Evolutionary conservation across 208 protist genomes (phyloP), one percentile per base, ranked within the genome.

Genomic region (Trypanosoma vivax): DNA sequence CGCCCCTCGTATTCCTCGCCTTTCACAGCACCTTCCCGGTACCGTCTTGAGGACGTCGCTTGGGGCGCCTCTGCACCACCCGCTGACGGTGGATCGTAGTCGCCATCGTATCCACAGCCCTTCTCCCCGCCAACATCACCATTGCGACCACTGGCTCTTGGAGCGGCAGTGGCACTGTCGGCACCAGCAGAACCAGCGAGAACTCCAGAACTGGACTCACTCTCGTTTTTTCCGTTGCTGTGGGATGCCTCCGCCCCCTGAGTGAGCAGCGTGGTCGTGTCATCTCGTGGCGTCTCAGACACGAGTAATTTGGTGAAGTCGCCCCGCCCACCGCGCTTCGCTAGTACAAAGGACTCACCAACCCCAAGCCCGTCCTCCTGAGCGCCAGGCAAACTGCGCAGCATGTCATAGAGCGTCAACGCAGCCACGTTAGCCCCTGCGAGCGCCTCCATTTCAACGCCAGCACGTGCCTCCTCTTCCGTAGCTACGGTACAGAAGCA

Each of bases 401-500:
- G 62, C 86, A 93, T 93, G 63, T 93, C 86, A 65, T 93, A 93
- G 5, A 93, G 55, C 3, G 88, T 96, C 6, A 97, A 56, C 34
- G 77, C 80, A 13, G 94, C 83, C 24, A 97, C 71, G 3, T 68
- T 86, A 2, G 90, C 91, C 7, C 90, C 95, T 0, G 91, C 96
- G n/a, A 98, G 59, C 13, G 95, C 94, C 71, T 97, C 95, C 93
- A 97, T 97, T 74, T 98, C 96, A n/a, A 97, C 94, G 2, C 95
- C 92, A 0, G 87, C 88, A 43, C 39, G 39, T 50, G 82, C 92
- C 40, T 43, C 54, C 41, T 92, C 79, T n/a, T 79, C 66, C 10
- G 78, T 92, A 14, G 84, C 84, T 5, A 92, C 84, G 11, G 80
- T 90, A 68, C 81, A 90, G 58, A 89, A 93, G 61, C 85, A 93